These are phyloP conservation scores for Tuber microsphaerosporum DNA, from an alignment of 495 filamentous ascomycete species.

Conservation along the genomic window DNA sequence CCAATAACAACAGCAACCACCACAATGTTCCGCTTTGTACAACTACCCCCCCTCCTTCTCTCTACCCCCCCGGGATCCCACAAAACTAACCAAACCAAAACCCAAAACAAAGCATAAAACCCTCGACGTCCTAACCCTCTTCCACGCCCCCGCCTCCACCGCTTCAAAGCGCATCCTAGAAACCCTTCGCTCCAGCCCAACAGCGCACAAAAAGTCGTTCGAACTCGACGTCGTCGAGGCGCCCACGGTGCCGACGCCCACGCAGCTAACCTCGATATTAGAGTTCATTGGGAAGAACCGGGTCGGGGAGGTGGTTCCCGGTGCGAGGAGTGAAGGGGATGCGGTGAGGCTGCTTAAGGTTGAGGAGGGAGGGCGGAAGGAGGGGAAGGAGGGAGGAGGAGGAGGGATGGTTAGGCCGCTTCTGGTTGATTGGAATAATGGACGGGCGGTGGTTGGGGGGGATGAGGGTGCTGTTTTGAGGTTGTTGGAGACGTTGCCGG, in stretches of 20 bases:
- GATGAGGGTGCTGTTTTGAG: conserved; percentile 33
- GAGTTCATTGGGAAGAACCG: conserved; percentile 64
- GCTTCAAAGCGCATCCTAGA: conserved; percentile 61
- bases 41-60: not conserved
- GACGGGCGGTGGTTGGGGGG: conserved; percentile 51
- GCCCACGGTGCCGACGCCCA: conserved; percentile 57
- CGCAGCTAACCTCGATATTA: conserved; percentile 79
- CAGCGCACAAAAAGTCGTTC: conserved; percentile 57
- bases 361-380: conserved; percentile 45
- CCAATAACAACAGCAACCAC: not conserved
- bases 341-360: conserved; percentile 64
- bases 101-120: conserved; percentile 57
- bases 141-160: conserved; percentile 67
- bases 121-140: conserved; percentile 88
- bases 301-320: conserved; percentile 58
- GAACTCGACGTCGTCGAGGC: conserved; percentile 78
- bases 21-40: conserved; percentile 35
- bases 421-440: conserved; percentile 92
- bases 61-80: not conserved
- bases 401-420: conserved; percentile 60
- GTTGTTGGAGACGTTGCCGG: conserved; percentile 35
- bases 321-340: conserved; percentile 63
- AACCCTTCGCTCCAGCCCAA: conserved; percentile 58
- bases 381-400: conserved; percentile 44
- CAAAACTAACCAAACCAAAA: not conserved